Evolutionary conservation across 1,284 basidiomycete species (phyloP), one percentile per base, ranked within the genome.

Genomic region (Pseudozyma thailandica): DNA sequence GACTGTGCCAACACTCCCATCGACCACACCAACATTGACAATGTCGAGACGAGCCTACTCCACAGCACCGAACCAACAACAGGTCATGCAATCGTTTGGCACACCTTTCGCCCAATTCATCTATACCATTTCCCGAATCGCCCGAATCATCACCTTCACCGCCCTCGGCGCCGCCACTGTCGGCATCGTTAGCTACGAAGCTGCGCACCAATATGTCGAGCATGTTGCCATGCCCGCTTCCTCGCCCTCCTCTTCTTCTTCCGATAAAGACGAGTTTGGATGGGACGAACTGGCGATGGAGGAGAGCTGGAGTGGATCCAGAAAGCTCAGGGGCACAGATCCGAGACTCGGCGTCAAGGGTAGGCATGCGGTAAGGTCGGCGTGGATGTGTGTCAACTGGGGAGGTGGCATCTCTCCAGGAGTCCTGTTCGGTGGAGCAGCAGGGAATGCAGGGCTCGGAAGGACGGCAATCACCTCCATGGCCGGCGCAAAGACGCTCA

Each of bases 341-440:
- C 56, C 69, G 0, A 44, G 78, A 2, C 54, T 81, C 7, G 80
- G 80, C 13, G 60, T 77, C 37, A 75, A 72, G 53, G 79, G 78
- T 0, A 54, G 79, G 16, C 80, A 82, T 39, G 72, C 75, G 6
- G 62, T 82, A 8, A 63, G 80, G 21, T 65, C 63, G 3, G 80
- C 80, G 0, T 82, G 79, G 78, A 81, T 82, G 58, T 72, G 66
- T 9, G 60, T 70, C 42, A 59, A 79, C 38, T 81, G 77, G 78
- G 80, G 80, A 20, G 71, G 72, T 4, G 80, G 80, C 18, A 72
- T 80, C 26, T 61, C 72, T n/a, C 80, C 80, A 5, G 20, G 41
- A 10, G 50, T 75, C 38, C 48, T 81, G 16, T 72, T 80, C 46
- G 63, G 53, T 18, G 53, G 51, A 7, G 60, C 56, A 21, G 58